Percentiles rank a stretch among this genome's conserved stretches.
Conservation (phyloP, 1,284 basidiomycete genomes). For the Singerocomus rubriflavus region DNA sequence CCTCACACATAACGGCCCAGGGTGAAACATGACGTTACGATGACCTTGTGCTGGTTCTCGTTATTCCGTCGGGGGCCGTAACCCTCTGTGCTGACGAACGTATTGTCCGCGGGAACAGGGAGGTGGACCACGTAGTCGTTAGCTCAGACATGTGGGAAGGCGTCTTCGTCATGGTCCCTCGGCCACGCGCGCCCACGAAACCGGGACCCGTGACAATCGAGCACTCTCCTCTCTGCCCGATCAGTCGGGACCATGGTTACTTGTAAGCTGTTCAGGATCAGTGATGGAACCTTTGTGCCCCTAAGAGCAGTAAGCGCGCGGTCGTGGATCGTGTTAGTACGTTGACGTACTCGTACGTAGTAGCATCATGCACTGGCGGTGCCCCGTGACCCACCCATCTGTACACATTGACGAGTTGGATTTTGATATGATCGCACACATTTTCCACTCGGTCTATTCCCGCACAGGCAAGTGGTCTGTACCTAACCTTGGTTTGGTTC, state of each 20-base stretch:
- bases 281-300: too few relatives aligned
- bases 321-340: too few relatives aligned
- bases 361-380: background rate
- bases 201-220: background rate
- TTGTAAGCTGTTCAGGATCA: too few relatives aligned
- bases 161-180: constrained; percentile 4
- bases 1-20: constrained; percentile 11
- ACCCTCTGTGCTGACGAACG: constrained; percentile 8
- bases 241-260: too few relatives aligned
- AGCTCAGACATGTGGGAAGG: constrained; percentile 28
- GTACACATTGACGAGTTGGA: constrained; percentile 15
- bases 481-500: constrained; percentile 13
- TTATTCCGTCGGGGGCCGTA: constrained; percentile 20
- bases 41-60: constrained; percentile 13
- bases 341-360: too few relatives aligned
- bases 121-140: constrained; percentile 16
- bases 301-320: too few relatives aligned
- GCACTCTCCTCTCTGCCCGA: background rate
- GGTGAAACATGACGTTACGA: constrained; percentile 19
- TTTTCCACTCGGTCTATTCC: constrained; percentile 7
- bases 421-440: constrained; percentile 11
- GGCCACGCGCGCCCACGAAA: constrained; percentile 1
- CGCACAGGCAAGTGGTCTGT: too few relatives aligned
- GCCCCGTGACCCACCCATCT: constrained; percentile 1
- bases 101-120: constrained; percentile 25